phyloP scores from a whole-genome alignment of 306 rosid species.

The Alnus glutinosa region DNA sequence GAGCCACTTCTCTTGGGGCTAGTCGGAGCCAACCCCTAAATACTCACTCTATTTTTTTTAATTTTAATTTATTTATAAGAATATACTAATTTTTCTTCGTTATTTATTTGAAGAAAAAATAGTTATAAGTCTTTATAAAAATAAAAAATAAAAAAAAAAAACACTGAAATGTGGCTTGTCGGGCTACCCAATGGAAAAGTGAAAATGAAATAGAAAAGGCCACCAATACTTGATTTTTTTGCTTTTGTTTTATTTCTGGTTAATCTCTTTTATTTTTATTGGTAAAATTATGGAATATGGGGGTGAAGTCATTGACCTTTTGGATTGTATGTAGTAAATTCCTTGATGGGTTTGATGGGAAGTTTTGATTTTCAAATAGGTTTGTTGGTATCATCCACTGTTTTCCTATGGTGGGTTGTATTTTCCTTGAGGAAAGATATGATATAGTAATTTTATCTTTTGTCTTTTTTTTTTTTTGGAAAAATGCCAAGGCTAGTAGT shows the following conservation, averaged over 20 bases:
- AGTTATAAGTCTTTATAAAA: no score
- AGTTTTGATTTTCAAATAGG: conserved; percentile 21
- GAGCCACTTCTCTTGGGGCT: no score
- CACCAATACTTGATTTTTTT: not conserved
- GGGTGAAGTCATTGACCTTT: conserved; percentile 2
- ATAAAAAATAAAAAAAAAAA: no score
- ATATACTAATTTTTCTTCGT: no score
- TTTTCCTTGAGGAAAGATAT: no score
- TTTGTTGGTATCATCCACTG: not conserved
- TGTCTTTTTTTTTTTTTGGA: not conserved
- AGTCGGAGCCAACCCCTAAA: no score
- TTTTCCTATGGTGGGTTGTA: conserved; percentile 2
- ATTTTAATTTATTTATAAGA: no score
- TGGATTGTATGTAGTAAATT: conserved; percentile 23
- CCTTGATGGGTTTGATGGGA: conserved; percentile 30
- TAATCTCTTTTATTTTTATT: not conserved
- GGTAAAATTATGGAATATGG: conserved; percentile 14
- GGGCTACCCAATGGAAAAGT: not conserved
- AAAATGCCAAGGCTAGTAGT: not conserved
- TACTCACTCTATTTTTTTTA: no score
- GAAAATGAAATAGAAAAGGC: not conserved
- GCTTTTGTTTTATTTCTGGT: conserved; percentile 2
- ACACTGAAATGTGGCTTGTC: not conserved
- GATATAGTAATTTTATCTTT: no score
- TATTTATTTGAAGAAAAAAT: no score